Percentiles rank a stretch among this genome's conserved stretches.
Evolutionary conservation across 768 basidiomycete genomes (phyloP).

Genomic region (Termitomyces sp.): DNA sequence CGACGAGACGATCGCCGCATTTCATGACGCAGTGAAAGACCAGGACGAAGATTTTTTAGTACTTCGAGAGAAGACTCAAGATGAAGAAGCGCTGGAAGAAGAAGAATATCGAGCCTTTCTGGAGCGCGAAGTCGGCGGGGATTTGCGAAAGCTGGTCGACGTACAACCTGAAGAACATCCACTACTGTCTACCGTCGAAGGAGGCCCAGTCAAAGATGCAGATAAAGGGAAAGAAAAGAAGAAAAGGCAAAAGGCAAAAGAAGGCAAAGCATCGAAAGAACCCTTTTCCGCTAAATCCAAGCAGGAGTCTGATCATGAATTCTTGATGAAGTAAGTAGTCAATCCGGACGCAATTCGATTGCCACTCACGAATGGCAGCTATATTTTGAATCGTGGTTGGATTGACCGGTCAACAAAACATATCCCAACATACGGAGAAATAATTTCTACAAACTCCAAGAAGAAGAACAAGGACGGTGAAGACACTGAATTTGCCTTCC

Average conservation of each 20-base stretch:
- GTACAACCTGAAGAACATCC: constrained; percentile 34
- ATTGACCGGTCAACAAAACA: constrained; percentile 74
- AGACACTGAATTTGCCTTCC: constrained; percentile 20
- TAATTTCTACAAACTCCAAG: constrained; percentile 44
- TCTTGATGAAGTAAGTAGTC: constrained; percentile 77
- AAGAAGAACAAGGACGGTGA: constrained; percentile 26
- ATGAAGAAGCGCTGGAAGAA: constrained; percentile 75
- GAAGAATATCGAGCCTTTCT: constrained; percentile 84
- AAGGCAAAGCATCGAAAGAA: constrained; percentile 26
- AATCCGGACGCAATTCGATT: neutral
- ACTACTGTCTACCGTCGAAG: constrained; percentile 10
- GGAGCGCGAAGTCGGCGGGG: constrained; percentile 76
- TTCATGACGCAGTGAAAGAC: constrained; percentile 48
- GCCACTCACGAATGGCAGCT: constrained; percentile 44
- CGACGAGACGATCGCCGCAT: constrained; percentile 81
- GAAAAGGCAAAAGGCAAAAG: constrained; percentile 32
- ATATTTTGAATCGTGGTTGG: constrained; percentile 98
- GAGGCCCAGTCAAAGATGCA: constrained; percentile 26
- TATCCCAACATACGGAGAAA: constrained; percentile 83
- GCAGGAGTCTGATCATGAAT: constrained; percentile 77
- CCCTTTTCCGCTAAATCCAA: constrained; percentile 35
- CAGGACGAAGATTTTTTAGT: constrained; percentile 53
- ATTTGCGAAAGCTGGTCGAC: constrained; percentile 65
- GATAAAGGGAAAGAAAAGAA: constrained; percentile 47
- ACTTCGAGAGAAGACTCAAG: constrained; percentile 72